These are phyloP conservation scores for Aspergillus sparsus DNA, from an alignment of 495 filamentous ascomycete species.

Conservation along the genomic window DNA sequence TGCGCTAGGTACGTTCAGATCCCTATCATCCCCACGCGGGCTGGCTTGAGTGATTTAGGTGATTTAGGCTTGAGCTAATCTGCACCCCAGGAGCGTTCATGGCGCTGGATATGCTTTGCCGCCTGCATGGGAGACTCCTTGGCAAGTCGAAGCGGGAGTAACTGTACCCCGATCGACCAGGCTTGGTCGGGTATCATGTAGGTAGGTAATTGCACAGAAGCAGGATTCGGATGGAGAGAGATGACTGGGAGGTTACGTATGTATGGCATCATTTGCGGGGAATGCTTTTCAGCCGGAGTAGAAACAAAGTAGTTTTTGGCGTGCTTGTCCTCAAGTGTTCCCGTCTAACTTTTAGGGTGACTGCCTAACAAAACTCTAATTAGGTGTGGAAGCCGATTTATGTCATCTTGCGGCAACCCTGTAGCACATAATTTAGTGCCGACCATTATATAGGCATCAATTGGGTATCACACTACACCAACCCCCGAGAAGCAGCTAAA, in stretches of 20 bases:
- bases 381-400: too few species aligned
- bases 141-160: slow-evolving; percentile 41
- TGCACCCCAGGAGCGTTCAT: slow-evolving; percentile 51
- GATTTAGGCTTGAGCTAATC: slow-evolving; percentile 7
- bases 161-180: not conserved
- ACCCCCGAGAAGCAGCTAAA: not conserved
- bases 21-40: slow-evolving; percentile 1
- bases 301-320: too few species aligned
- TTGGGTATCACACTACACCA: slow-evolving; percentile 1
- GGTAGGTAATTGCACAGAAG: too few species aligned
- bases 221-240: too few species aligned
- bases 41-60: not conserved
- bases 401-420: too few species aligned
- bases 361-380: too few species aligned
- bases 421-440: too few species aligned
- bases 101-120: slow-evolving; percentile 54
- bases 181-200: not conserved
- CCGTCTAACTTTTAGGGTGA: too few species aligned
- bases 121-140: slow-evolving; percentile 41
- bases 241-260: too few species aligned
- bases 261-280: too few species aligned
- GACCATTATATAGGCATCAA: not conserved
- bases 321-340: too few species aligned
- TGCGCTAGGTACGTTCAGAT: slow-evolving; percentile 61
- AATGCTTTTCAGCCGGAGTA: too few species aligned